Evolutionary conservation across 2,329 filamentous ascomycete species (phyloP), one percentile per base, ranked within the genome.

Genomic region (Pseudohalonectria lignicola): DNA sequence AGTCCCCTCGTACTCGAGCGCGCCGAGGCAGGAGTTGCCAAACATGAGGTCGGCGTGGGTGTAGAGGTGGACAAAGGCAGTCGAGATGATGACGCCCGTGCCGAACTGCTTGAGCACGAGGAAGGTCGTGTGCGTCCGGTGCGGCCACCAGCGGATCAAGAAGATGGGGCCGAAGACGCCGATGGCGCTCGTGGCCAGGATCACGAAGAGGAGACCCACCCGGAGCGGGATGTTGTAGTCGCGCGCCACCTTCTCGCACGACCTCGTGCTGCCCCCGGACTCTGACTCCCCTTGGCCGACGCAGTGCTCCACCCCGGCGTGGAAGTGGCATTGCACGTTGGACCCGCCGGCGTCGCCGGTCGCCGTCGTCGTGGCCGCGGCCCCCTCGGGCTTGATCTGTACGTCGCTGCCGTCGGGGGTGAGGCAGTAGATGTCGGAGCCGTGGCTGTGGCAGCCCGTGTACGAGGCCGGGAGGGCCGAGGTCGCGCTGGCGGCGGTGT

Each of bases 21-120:
- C 66, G 4, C 78, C 76, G 11, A 88, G 58, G 48, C 83, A 88
- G 36, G 76, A 61, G 46, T 82, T 86, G 16, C 54, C 61, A 48
- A 88, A 86, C 77, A 86, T 84, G 20, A 87, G 65, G 7, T 66
- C 59, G 1, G 82, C 81, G 44, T 88, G 82, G 0, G 81, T 86
- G 49, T 79, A 77, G 10, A 88, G 69, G 76, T 82, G 79, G 13
- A 85, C 62, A 45, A 85, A 80, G 1, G 79, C 80, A 0, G 81
- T 85, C 1, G 80, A 74, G 30, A 85, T 71, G 53, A 86, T 77
- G 45, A 85, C 74, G 11, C 81, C 81, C 0, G 80, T 84, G 3
- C 81, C 81, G 46, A 85, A 84, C 47, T 82, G 82, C 57, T 85
- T 83, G 40, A 87, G 61, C 4, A 81, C 53, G 4, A 75, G 71